Percentiles rank a stretch among this genome's conserved stretches.
These are phyloP conservation scores for Cladosporium halotolerans DNA, from an alignment of 2,329 filamentous ascomycete genomes.

Conservation along the genomic window DNA sequence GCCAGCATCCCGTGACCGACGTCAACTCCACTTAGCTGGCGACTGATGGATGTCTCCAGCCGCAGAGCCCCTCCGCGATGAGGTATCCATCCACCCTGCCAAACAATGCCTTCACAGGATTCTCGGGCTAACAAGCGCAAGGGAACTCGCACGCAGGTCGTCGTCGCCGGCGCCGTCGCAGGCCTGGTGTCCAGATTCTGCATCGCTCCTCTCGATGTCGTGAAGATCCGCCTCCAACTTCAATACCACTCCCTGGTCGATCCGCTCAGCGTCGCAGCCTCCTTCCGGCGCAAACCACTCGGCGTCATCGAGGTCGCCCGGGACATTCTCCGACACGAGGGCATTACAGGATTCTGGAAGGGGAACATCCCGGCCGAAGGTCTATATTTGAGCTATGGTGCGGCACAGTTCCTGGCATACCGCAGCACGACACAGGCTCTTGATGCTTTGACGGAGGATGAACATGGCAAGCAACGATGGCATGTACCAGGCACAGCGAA, in stretches of 20 bases:
- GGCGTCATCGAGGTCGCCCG: constrained; percentile 32
- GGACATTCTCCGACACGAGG: constrained; percentile 73
- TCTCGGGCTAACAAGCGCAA: constrained; percentile 25
- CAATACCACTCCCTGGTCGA: constrained; percentile 80
- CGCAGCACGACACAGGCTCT: constrained; percentile 66
- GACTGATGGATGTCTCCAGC: constrained; percentile 56
- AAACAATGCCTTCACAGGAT: not conserved
- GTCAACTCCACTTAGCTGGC: not conserved
- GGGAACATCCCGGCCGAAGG: constrained; percentile 93
- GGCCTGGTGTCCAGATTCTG: constrained; percentile 90
- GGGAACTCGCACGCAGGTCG: constrained; percentile 61
- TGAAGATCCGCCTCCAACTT: constrained; percentile 95
- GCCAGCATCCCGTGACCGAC: too few relatives aligned
- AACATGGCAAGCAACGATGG: constrained; percentile 2
- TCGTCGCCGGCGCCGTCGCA: constrained; percentile 62
- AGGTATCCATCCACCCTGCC: constrained; percentile 41
- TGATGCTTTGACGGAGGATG: not conserved
- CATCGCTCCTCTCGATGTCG: constrained; percentile 89
- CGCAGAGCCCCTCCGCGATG: constrained; percentile 62
- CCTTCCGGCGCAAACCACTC: constrained; percentile 19
- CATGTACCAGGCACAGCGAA: constrained; percentile 60
- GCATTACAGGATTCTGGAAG: constrained; percentile 85
- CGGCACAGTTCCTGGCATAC: constrained; percentile 85
- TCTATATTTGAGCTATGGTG: constrained; percentile 87
- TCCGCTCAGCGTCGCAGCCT: constrained; percentile 51